Evolutionary conservation across 306 rosid genomes (phyloP), one percentile per base, ranked within the genome.

Genomic region (Gynostemma pentaphyllum): DNA sequence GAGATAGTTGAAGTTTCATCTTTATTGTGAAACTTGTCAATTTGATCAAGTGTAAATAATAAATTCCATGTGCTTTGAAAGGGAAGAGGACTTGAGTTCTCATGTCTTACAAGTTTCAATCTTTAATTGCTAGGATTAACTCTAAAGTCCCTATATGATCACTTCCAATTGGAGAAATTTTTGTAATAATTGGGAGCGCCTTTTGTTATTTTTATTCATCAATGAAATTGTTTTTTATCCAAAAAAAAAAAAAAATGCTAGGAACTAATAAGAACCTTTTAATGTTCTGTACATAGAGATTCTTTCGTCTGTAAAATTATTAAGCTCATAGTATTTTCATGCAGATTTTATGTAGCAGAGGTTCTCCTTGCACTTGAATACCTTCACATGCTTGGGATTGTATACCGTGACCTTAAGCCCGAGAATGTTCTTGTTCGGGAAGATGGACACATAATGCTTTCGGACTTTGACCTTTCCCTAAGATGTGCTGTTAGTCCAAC

Each of bases 341-440:
- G 90, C 95, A 91, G 98, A 76, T 91, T 91, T 77, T 91, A 91
- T 68, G 95, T 88, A 50, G 98, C 96, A 42, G 98, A 91, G 81
- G 95, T 91, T 50, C 82, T 91, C 19, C 82, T 91, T 52, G 75
- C 98, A 34, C 32, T 91, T 73, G 98, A 91, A 70, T 88, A 91
- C 73, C 96, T 91, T 41, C 98, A 91, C 82, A 91, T 91, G 98
- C 98, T 91, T 61, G 98, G 98, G 55, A 91, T 91, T 57, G 92
- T 91, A 51, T 91, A 91, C 83, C 95, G 96, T n/a, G 98, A 91
- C 76, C 95, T 88, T 23, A 91, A 91, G 86, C 98, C 98, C 0
- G 98, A 91, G 80, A 91, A 91, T 69, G 95, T 91, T 39, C 92
- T 91, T 18, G 96, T 91, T 49, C 77, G 98, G 78, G 96, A 91